Evolutionary conservation across 768 basidiomycete genomes (phyloP), one percentile per base, ranked within the genome.

Genomic region (Kwoniella sp.): DNA sequence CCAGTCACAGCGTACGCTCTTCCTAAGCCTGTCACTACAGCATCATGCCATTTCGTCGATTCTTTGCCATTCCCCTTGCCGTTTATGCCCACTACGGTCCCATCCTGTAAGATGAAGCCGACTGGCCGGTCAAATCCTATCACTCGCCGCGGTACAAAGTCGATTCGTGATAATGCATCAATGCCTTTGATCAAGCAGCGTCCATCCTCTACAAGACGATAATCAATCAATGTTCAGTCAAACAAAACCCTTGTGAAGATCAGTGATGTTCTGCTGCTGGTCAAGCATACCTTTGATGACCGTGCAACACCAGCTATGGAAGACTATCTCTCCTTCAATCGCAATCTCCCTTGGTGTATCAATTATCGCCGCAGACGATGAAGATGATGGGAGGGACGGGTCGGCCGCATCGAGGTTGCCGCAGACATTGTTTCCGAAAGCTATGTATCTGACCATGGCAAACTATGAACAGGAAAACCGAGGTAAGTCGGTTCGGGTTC

Each of bases 351-450:
- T 57, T 2, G 69, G 67, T 5, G 15, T 25, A 8, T 6, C 27
- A 19, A 72, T 49, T 15, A 63, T 36, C 37, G 58, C 13, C 13
- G 33, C 5, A 5, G 33, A 33, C 33, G 33, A 33, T 13, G 33
- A 5, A 5, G 33, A 33, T 13, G 13, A 33, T 33, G 33, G n/a
- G n/a, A n/a, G n/a, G n/a, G n/a, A 19, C 22, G 29, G 29, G 46
- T 36, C 24, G 2, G 19, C 27, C 13, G 68, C 69, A 52, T 69
- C 63, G 9, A 76, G 55, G 27, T 68, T 63, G 9, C 69, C 63
- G 37, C 61, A 64, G 26, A 61, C 29, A 37, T 73, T 73, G 58
- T 68, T 69, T 0, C 72, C 72, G 49, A 68, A 71, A 13, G 51
- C 72, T 1, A 70, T 15, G 33, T 59, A 49, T 24, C 9, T 49